phyloP scores from a whole-genome alignment of 345 rosid species.

The Mangifera indica region DNA sequence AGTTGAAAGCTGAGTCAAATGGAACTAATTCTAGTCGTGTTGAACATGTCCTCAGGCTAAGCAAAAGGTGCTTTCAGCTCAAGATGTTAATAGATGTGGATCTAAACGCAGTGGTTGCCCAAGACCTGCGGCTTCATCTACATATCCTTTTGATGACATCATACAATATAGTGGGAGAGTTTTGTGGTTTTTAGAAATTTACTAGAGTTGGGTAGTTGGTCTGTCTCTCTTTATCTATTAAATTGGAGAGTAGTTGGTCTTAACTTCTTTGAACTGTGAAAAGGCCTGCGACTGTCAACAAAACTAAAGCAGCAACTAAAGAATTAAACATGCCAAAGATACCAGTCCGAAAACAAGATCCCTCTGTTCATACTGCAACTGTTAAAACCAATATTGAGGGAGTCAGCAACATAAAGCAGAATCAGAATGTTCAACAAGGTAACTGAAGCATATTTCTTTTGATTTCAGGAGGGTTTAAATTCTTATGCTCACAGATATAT shows the following conservation, averaged over 20 bases:
- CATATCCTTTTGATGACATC: conserved; percentile 69
- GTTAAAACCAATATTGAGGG: conserved; percentile 30
- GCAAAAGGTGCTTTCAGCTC: conserved; percentile 47
- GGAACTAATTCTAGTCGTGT: conserved; percentile 16
- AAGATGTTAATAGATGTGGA: conserved; percentile 54
- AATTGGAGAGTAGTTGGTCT: conserved; percentile 39
- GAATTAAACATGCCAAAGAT: conserved; percentile 46
- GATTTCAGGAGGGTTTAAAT: background rate
- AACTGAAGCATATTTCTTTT: background rate
- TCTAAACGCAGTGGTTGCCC: conserved; percentile 70
- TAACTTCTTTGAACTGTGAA: conserved; percentile 62
- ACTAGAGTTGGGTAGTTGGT: background rate
- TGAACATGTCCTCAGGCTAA: conserved; percentile 46
- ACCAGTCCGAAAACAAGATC: conserved; percentile 40
- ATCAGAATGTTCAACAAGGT: conserved; percentile 54
- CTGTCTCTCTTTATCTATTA: conserved; percentile 6
- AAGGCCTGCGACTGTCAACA: conserved; percentile 49
- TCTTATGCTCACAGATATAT: conserved; percentile 2
- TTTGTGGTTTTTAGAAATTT: conserved; percentile 9
- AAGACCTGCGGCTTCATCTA: conserved; percentile 53
- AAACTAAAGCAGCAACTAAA: conserved; percentile 36
- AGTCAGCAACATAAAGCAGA: conserved; percentile 37
- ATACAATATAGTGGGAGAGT: background rate
- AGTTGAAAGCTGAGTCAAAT: background rate
- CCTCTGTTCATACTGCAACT: conserved; percentile 29